phyloP scores from a whole-genome alignment of 805 yeast genomes.

The Kluyveromyces nonfermentans region DNA sequence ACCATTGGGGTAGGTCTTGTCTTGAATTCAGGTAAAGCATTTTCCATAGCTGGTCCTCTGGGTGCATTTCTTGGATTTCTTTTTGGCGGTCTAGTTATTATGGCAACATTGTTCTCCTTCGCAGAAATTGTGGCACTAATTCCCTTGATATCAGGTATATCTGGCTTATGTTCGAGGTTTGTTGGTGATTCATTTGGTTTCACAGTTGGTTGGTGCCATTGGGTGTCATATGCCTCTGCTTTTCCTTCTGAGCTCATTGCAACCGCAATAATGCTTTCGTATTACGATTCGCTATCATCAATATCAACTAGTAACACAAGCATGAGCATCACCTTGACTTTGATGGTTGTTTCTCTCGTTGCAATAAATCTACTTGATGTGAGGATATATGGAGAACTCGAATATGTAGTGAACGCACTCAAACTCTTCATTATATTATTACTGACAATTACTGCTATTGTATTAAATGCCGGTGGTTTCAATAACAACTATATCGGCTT shows the following conservation, averaged over 20 bases:
- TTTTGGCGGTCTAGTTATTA: slow-evolving; percentile 54
- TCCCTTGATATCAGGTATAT: slow-evolving; percentile 70
- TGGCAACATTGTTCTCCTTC: slow-evolving; percentile 61
- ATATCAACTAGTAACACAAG: slow-evolving; percentile 34
- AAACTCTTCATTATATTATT: slow-evolving; percentile 44
- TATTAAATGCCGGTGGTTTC: slow-evolving; percentile 51
- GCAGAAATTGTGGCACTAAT: slow-evolving; percentile 77
- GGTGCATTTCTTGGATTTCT: slow-evolving; percentile 63
- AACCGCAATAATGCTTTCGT: slow-evolving; percentile 64
- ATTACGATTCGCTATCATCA: slow-evolving; percentile 45
- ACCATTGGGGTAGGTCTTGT: slow-evolving; percentile 71
- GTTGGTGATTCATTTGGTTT: slow-evolving; percentile 74
- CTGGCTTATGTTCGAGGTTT: slow-evolving; percentile 65
- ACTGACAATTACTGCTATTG: slow-evolving; percentile 51
- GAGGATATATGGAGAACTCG: slow-evolving; percentile 64
- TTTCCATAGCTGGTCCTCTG: slow-evolving; percentile 66
- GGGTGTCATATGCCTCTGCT: slow-evolving; percentile 62
- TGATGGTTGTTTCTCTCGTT: slow-evolving; percentile 39
- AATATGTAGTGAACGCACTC: slow-evolving; percentile 50
- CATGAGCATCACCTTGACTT: slow-evolving; percentile 50
- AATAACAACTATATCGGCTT: slow-evolving; percentile 44
- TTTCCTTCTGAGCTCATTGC: slow-evolving; percentile 77
- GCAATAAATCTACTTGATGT: slow-evolving; percentile 55
- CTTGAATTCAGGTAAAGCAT: slow-evolving; percentile 61
- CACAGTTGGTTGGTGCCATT: slow-evolving; percentile 64